Evolutionary conservation across 192 early-diverging fungal genomes (phyloP).

Genomic region (Coemansia sp.): DNA sequence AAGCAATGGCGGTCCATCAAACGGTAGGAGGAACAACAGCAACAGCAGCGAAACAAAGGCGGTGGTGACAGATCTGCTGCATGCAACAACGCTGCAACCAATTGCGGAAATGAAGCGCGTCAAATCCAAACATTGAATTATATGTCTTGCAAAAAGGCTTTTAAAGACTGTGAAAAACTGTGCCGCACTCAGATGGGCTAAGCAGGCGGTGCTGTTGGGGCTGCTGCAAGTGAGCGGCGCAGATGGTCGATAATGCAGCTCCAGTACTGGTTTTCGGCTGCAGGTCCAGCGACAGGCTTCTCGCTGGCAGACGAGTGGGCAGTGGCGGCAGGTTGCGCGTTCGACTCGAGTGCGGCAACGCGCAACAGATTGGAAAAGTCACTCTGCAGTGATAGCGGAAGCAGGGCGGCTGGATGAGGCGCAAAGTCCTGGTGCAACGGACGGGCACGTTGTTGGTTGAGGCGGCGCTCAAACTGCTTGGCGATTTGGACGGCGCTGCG

Average conservation of each 20-base stretch:
- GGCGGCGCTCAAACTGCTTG: constrained; percentile 65
- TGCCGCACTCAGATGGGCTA: neutral
- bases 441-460: constrained; percentile 17
- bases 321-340: neutral
- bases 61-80: no score
- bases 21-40: no score
- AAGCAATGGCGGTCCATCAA: no score
- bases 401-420: neutral
- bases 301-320: constrained; percentile 4
- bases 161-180: no score
- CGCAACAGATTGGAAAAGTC: constrained; percentile 55
- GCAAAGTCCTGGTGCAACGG: neutral
- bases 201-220: constrained; percentile 2
- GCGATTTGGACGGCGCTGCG: constrained; percentile 70
- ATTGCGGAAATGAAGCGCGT: no score
- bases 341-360: constrained; percentile 26
- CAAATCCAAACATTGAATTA: no score
- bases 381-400: constrained; percentile 47
- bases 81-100: no score
- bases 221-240: constrained; percentile 22
- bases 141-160: no score
- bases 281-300: constrained; percentile 29
- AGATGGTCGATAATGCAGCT: constrained; percentile 53
- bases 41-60: no score
- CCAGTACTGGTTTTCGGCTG: constrained; percentile 55